Evolutionary conservation across 345 rosid species (phyloP).

Genomic region (Pugionium cornutum): DNA sequence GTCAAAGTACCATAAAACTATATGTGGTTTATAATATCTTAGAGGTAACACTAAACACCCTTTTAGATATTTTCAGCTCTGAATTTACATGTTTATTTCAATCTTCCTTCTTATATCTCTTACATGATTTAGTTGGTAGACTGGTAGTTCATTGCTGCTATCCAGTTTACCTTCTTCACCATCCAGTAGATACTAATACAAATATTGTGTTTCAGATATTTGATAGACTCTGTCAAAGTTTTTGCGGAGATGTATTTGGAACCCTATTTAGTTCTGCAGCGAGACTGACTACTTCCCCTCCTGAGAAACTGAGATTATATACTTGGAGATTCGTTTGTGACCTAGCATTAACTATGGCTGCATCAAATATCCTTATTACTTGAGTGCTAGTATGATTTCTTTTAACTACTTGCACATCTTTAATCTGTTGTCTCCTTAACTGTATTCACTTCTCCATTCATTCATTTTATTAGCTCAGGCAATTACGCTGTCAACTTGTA

Average conservation of each 20-base stretch:
- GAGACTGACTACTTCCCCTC: constrained; percentile 59
- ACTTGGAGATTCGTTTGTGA: constrained; percentile 70
- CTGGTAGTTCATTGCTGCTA: background rate
- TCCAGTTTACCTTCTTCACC: constrained; percentile 3
- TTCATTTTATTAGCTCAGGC: constrained; percentile 96
- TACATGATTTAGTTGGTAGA: constrained; percentile 11
- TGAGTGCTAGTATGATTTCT: constrained; percentile 26
- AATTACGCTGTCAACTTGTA: constrained; percentile 87
- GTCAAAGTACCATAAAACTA: constrained; percentile 96
- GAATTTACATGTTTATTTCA: constrained; percentile 2
- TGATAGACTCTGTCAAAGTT: constrained; percentile 88
- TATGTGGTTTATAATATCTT: constrained; percentile 91
- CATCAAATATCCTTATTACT: constrained; percentile 79
- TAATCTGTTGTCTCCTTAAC: constrained; percentile 66
- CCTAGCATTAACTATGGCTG: constrained; percentile 63
- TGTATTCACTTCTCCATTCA: constrained; percentile 78
- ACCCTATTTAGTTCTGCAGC: constrained; percentile 80
- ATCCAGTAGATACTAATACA: constrained; percentile 9
- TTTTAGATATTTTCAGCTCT: constrained; percentile 9
- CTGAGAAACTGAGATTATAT: constrained; percentile 53
- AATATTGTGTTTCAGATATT: constrained; percentile 59
- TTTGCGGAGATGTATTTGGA: constrained; percentile 89
- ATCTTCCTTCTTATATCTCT: constrained; percentile 9
- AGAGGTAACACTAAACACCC: constrained; percentile 59
- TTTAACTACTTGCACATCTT: background rate